Evolutionary conservation across 2,329 filamentous ascomycete species (phyloP).

Genomic region (Cephalotrichum gorgonifer): DNA sequence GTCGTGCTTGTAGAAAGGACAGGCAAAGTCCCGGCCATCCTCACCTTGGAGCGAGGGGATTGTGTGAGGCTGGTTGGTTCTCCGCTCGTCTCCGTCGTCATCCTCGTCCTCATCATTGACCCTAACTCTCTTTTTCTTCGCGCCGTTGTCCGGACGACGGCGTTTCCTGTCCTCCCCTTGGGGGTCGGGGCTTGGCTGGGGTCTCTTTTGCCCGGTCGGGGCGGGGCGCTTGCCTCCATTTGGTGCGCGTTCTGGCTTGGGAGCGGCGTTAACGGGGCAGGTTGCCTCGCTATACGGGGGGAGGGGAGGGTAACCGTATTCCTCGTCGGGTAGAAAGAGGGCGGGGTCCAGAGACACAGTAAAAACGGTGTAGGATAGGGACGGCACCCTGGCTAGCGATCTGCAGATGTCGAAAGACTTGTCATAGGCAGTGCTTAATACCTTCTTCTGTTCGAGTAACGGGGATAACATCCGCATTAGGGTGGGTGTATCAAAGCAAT

Average conservation of each 20-base stretch:
- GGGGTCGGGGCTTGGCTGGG: neutral
- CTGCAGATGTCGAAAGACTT: neutral
- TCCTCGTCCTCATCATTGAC: neutral
- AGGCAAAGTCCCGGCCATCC: neutral
- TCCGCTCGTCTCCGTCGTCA: neutral
- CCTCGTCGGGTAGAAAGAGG: neutral
- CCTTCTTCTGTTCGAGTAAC: neutral
- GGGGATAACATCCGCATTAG: neutral
- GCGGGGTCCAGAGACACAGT: neutral
- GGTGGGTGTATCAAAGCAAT: neutral
- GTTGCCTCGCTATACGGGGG: neutral
- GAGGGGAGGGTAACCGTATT: neutral
- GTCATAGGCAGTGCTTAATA: neutral
- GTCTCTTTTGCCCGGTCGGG: neutral
- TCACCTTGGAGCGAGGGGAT: neutral
- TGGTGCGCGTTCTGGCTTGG: neutral
- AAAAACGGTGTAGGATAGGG: neutral
- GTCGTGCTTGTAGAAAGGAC: neutral
- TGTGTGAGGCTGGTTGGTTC: neutral
- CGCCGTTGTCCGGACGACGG: neutral
- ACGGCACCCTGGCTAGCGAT: neutral
- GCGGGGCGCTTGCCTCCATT: neutral
- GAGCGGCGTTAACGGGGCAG: neutral
- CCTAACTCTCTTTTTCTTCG: neutral
- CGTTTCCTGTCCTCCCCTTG: neutral